Base-by-base conservation (phyloP, 768 basidiomycete species). In the Coprinopsis cinerea region DNA sequence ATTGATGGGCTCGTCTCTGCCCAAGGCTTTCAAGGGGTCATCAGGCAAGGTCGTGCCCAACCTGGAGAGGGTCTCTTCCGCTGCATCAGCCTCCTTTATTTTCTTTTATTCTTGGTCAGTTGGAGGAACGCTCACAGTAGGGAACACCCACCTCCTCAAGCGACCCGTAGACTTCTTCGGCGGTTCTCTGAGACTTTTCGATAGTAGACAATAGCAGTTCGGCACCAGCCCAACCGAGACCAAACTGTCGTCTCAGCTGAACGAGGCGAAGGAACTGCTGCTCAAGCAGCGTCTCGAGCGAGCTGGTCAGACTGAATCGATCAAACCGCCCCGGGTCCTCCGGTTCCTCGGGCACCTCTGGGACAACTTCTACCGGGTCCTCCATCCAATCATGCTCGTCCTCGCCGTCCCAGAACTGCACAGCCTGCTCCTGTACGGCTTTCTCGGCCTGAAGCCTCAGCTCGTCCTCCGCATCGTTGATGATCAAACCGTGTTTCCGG, bases 141-240 rank as follows among this genome's bases (percentile, higher is more conserved):
- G 11, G 1, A 42, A 18, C 28, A 39, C 25, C 59, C 6, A 48
- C 53, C 40, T 49, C 76, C 73, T 57, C 64, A 53, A 51, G 54
- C 60, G 41, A 62, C 63, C 23, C 37, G 51, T 75, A 65, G 25
- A 80, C 63, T 32, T 71, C 68, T 4, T 68, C 69, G 5, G 68
- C 59, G 18, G 60, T 63, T 44, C 56, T 62, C 57, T 82, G 79
- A 22, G 62, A 58, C 49, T 63, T 70, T 57, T 80, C 77, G 9
- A 72, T 61, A 57, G 73, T 67, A 44, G 69, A 59, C 40, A 71
- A 60, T 41, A 86, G 65, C 15, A 71, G 55, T 57, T 87, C 86
- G 2, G 83, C 85, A 2, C 77, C 82, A 2, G 84, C 81, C 85
- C 85, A 88, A 11, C 82, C 82, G 11, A 84, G 63, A 3, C 66